Percentiles rank a stretch among this genome's conserved stretches.
These are phyloP conservation scores for Geoglossum glabrum DNA, from an alignment of 495 filamentous ascomycete genomes.

Conservation along the genomic window DNA sequence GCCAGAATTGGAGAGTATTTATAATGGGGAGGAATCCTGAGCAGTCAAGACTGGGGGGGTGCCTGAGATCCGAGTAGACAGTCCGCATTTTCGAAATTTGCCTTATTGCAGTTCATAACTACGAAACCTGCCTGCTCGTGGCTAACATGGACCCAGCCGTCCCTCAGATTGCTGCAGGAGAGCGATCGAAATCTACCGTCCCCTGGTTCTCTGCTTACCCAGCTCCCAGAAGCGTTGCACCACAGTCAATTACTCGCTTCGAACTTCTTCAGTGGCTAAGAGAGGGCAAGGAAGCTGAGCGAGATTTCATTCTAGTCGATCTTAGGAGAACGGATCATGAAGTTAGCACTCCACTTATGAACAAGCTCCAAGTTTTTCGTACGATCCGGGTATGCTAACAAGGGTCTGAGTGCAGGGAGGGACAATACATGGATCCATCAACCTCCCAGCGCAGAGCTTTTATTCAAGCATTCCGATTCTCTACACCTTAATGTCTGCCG, in stretches of 20 bases:
- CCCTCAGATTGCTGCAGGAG: too few species aligned
- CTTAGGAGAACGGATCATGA: constrained; percentile 41
- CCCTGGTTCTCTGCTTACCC: neutral
- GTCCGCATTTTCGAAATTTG: too few species aligned
- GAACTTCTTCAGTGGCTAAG: constrained; percentile 22
- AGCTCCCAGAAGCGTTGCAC: neutral
- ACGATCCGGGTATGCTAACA: neutral
- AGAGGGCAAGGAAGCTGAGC: constrained; percentile 20
- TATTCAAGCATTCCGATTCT: constrained; percentile 35
- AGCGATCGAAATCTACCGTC: too few species aligned
- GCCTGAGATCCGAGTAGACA: too few species aligned
- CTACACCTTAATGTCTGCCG: constrained; percentile 31
- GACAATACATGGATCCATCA: constrained; percentile 45
- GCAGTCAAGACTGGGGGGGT: too few species aligned
- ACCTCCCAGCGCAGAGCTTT: constrained; percentile 49
- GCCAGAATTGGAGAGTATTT: neutral
- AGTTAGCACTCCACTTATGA: constrained; percentile 17
- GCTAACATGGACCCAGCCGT: too few species aligned
- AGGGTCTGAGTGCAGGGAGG: constrained; percentile 30
- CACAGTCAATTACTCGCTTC: constrained; percentile 15
- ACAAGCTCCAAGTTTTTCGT: neutral
- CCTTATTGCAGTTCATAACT: too few species aligned
- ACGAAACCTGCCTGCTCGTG: too few species aligned
- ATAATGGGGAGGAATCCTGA: too few species aligned
- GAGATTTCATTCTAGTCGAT: constrained; percentile 41